A percentile compares a stretch with the other conserved stretches of the same genome.
These are phyloP conservation scores for Colletotrichum ledebouriae DNA, from an alignment of 2,329 filamentous ascomycete genomes.

Conservation along the genomic window DNA sequence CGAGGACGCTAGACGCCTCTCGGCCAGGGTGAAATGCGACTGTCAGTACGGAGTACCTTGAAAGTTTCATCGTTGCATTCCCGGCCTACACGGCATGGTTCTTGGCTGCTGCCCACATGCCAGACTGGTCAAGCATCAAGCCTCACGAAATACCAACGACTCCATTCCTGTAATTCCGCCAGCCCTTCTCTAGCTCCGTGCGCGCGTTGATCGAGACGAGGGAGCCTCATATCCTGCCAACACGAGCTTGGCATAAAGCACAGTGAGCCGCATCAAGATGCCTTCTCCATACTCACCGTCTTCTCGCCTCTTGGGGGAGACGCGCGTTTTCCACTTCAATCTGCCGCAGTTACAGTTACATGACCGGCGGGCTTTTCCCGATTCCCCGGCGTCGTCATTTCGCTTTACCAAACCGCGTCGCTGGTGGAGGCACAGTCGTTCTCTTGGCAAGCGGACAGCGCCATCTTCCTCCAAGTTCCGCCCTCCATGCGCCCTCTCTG, in stretches of 20 bases:
- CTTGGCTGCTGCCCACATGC: constrained; percentile 9
- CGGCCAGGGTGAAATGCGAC: constrained; percentile 15
- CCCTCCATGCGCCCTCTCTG: not conserved
- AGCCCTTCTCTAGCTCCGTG: not conserved
- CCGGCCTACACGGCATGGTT: constrained; percentile 20
- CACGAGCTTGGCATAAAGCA: constrained; percentile 13
- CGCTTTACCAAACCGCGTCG: not conserved
- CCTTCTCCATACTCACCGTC: not conserved
- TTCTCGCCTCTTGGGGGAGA: not conserved
- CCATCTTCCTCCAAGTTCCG: not conserved
- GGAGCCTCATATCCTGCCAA: constrained; percentile 1
- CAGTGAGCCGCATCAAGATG: not conserved
- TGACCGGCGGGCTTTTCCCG: not conserved
- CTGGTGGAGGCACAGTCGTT: constrained; percentile 1
- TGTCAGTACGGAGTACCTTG: not conserved
- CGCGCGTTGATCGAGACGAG: not conserved
- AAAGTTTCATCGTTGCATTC: constrained; percentile 36
- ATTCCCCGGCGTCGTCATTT: not conserved
- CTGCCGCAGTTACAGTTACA: not conserved
- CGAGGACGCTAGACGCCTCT: constrained; percentile 21
- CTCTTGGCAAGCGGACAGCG: constrained; percentile 26
- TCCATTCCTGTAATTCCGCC: not conserved
- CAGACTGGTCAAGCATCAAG: not conserved
- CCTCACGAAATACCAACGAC: not conserved
- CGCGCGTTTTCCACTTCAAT: constrained; percentile 28